Base-by-base conservation (phyloP, 176 grass and related monocot species). In the Neostapfia colusana region DNA sequence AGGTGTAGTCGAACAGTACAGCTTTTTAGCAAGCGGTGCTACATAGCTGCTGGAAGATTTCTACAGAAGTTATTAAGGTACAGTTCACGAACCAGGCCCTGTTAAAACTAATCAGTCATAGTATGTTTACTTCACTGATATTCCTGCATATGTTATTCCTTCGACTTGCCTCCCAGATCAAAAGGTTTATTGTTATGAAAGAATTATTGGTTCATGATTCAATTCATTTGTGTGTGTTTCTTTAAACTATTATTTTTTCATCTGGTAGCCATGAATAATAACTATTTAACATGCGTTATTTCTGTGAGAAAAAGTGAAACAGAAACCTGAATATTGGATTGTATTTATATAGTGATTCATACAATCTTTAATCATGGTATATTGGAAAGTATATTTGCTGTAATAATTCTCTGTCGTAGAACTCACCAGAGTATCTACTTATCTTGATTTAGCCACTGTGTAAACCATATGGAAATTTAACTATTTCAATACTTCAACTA, bases 1-100 rank as follows among this genome's bases (percentile, higher is more conserved):
- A 88, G 95, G 95, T 48, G 76, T 88, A 40, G 95, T 98, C 70
- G 91, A 98, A 72, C 95, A 98, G 67, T 98, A 91, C 1, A 98
- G 95, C 69, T 98, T 98, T 83, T 82, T 98, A 82, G 95, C 95
- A 62, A 89, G 95, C 71, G 95, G 95, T 73, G 51, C 87, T 55
- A 95, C 91, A 82, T 90, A 82, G 87, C 95, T 77, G 95, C 95
- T 80, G 95, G 95, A 63, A 91, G 87, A 72, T 88, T 98, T 55
- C 73, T 51, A 89, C 80, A 35, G 69, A 81, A 71, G 37, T 85
- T 36, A 79, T 98, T 76, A 90, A 87, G 91, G 95, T 94, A 90
- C 44, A 79, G 23, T 44, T 43, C 14, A 70, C 20, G 55, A 40
- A 34, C 37, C 46, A 45, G 39, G 75, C 31, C 63, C 21, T 51